Evolutionary conservation across 208 protist genomes (phyloP).

Genomic region (Acanthamoeba royreba): DNA sequence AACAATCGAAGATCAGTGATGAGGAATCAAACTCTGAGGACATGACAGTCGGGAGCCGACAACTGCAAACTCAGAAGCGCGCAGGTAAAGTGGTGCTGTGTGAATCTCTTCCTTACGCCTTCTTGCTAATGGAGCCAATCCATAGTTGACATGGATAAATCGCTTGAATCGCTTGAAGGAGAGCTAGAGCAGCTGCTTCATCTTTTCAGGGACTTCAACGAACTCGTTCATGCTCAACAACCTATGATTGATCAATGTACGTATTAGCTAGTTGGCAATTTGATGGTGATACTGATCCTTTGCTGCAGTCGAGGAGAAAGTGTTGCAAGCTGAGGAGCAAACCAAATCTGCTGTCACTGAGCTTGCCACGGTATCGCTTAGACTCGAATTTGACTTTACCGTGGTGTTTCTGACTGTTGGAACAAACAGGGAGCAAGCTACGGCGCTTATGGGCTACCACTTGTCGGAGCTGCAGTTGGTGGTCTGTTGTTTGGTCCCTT

Average conservation of each 20-base stretch:
- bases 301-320: neutral
- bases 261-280: neutral
- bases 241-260: conserved; percentile 15
- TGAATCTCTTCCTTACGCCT: too few relatives aligned
- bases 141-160: neutral
- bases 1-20: too few relatives aligned
- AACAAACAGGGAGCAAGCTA: neutral
- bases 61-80: neutral
- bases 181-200: neutral
- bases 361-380: neutral
- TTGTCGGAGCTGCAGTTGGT: neutral
- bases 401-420: neutral
- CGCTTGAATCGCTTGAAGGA: neutral
- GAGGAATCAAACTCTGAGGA: too few relatives aligned
- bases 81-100: too few relatives aligned
- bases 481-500: neutral
- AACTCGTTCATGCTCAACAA: conserved; percentile 1
- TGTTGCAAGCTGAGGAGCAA: neutral
- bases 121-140: neutral
- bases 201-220: conserved; percentile 19
- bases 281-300: neutral
- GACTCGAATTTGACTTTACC: neutral
- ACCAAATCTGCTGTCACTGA: conserved; percentile 16
- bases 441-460: neutral
- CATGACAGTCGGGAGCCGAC: too few relatives aligned